Percentiles rank a stretch among this genome's conserved stretches.
These are phyloP conservation scores for Ramularia endophylla DNA, from an alignment of 2,329 filamentous ascomycete genomes.

Conservation along the genomic window DNA sequence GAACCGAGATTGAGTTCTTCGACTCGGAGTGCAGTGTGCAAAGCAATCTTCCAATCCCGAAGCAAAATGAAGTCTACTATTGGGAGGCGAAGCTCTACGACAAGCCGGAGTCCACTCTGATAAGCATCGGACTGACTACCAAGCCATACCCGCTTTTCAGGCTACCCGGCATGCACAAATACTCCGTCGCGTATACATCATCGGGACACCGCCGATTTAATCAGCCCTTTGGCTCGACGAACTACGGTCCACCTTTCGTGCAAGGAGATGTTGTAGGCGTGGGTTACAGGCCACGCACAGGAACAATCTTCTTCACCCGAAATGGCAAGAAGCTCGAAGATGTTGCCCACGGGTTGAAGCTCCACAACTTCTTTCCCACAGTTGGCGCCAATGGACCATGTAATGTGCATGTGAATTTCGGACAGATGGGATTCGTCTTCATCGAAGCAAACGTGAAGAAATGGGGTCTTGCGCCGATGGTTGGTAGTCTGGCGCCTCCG, in stretches of 20 bases:
- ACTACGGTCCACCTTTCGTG: conserved; percentile 76
- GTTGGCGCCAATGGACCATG: conserved; percentile 94
- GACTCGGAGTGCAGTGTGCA: conserved; percentile 97
- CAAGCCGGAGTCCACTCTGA: conserved; percentile 79
- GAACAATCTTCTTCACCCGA: conserved; percentile 94
- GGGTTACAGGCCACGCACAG: conserved; percentile 88
- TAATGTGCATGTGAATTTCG: conserved; percentile 92
- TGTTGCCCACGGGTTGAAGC: conserved; percentile 84
- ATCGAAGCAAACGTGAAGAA: conserved; percentile 99
- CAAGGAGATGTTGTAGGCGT: conserved; percentile 96
- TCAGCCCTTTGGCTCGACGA: conserved; percentile 75
- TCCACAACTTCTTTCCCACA: conserved; percentile 95
- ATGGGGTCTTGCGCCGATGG: conserved; percentile 96
- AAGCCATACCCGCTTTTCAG: conserved; percentile 96
- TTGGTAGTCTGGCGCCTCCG: conserved; percentile 86
- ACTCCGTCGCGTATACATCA: conserved; percentile 86
- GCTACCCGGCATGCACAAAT: conserved; percentile 88
- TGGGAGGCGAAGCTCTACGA: conserved; percentile 99
- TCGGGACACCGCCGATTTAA: conserved; percentile 82
- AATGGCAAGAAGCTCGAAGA: conserved; percentile 98
- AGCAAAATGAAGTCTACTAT: conserved; percentile 99
- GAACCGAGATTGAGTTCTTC: conserved; percentile 98
- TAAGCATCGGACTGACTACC: conserved; percentile 91
- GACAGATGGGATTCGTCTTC: conserved; percentile 96
- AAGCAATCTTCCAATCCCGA: conserved; percentile 92